Base-by-base conservation (phyloP, 1,284 basidiomycete species). In the Omphalotus olearius region DNA sequence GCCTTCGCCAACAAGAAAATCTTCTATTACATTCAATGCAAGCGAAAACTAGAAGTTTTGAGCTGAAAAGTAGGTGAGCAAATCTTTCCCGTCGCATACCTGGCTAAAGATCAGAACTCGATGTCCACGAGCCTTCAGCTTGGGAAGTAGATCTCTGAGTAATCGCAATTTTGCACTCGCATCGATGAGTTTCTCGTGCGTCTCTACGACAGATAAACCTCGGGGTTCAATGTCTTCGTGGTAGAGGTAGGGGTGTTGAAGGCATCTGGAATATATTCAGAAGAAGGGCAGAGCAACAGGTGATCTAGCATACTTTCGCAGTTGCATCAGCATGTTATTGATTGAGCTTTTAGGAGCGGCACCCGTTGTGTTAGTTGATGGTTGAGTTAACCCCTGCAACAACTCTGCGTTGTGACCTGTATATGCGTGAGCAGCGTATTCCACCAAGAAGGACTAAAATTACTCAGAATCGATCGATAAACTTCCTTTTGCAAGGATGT, bases 51-150 rank as follows among this genome's bases (percentile, higher is more conserved):
- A 57, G 6, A 43, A 30, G 13, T 13, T 33, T 9, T 10, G 11
- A 40, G 38, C 42, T 20, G 20, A 38, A 9, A 9, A 33, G 30
- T 9, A 26, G 5, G 41, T 6, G 25, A n/a, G 13, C n/a, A 47
- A n/a, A 50, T 42, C 17, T 45, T 48, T 59, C 30, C 13, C 9
- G 30, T 23, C 3, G 7, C 78, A 62, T 68, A 96, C 97, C 76
- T 99, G 97, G 68, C 93, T 97, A 72, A 99, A 99, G 23, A 99
- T 74, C 18, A 99, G 75, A n/a, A 98, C 85, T 23, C 97, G 86
- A 69, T 99, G 97, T 0, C 93, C 94, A 39, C 87, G 83, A 47
- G 83, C 82, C 64, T 91, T 93, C 50, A 99, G 79, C 67, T 94
- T 91, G 0, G 91, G 91, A 36, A 99, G 75, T 44, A 98, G 71